Percentiles rank a stretch among this genome's conserved stretches.
Evolutionary conservation across 2,329 filamentous ascomycete species (phyloP).

Genomic region (Neonectria magnoliae): DNA sequence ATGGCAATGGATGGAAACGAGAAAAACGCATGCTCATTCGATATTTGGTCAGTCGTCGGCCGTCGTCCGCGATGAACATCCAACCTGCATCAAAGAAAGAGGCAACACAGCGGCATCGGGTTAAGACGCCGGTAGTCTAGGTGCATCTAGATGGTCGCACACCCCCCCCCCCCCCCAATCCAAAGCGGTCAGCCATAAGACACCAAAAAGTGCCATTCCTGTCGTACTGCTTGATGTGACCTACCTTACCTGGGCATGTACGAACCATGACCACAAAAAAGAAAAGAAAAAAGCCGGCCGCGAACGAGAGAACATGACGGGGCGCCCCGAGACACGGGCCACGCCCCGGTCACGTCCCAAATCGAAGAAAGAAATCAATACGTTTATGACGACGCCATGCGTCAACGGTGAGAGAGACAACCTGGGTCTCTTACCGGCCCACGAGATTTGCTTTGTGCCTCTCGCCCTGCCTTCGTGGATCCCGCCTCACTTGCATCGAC

Average conservation of each 20-base stretch:
- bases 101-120: not conserved
- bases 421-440: not conserved
- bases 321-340: not conserved
- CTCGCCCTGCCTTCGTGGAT: not conserved
- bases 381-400: conserved; percentile 15
- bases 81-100: not conserved
- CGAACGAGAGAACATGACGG: conserved; percentile 5
- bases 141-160: not conserved
- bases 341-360: not conserved
- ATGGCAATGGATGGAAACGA: not conserved
- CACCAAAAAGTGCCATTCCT: not conserved
- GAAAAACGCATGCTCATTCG: not conserved
- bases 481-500: not conserved
- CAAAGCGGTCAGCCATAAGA: not conserved
- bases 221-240: conserved; percentile 3
- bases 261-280: not conserved
- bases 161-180: not conserved
- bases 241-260: not conserved
- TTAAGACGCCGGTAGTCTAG: not conserved
- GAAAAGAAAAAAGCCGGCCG: not conserved
- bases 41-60: not conserved
- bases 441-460: not conserved
- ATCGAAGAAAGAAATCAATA: conserved; percentile 2
- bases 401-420: conserved; percentile 4
- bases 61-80: not conserved